A percentile compares a stretch with the other conserved stretches of the same genome.
phyloP scores from a whole-genome alignment of 192 early-diverging fungal genomes.

The Coemansia reversa region DNA sequence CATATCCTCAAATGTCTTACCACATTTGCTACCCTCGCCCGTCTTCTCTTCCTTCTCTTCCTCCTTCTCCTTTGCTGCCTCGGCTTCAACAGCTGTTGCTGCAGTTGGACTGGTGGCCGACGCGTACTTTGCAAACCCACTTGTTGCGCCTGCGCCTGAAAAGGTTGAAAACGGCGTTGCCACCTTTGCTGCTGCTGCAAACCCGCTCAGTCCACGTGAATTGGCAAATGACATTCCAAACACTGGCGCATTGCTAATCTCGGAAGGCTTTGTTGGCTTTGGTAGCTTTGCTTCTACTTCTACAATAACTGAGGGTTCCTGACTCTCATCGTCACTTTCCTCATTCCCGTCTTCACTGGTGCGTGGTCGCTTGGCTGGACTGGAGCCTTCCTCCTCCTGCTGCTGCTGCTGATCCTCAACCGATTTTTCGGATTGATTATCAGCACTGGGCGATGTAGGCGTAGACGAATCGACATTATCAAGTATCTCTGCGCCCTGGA shows the following conservation, averaged over 20 bases:
- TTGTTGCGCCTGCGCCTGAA: conserved; percentile 12
- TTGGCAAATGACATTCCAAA: conserved; percentile 30
- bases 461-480: neutral
- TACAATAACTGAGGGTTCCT: neutral
- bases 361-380: conserved; percentile 49
- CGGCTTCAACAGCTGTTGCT: conserved; percentile 1
- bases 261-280: conserved; percentile 10
- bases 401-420: neutral
- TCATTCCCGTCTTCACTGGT: conserved; percentile 36
- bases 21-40: neutral
- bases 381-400: conserved; percentile 16
- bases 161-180: conserved; percentile 29
- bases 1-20: conserved; percentile 38
- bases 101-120: conserved; percentile 8
- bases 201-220: conserved; percentile 25
- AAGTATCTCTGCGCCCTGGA: conserved; percentile 11
- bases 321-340: conserved; percentile 10
- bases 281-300: conserved; percentile 5
- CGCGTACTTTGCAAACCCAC: conserved; percentile 50
- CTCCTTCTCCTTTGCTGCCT: neutral
- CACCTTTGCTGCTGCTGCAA: conserved; percentile 36
- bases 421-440: conserved; percentile 2
- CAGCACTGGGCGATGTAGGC: neutral
- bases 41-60: neutral
- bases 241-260: conserved; percentile 7